Evolutionary conservation across 495 filamentous ascomycete species (phyloP).

Genomic region (Opeltia flavorubescens): DNA sequence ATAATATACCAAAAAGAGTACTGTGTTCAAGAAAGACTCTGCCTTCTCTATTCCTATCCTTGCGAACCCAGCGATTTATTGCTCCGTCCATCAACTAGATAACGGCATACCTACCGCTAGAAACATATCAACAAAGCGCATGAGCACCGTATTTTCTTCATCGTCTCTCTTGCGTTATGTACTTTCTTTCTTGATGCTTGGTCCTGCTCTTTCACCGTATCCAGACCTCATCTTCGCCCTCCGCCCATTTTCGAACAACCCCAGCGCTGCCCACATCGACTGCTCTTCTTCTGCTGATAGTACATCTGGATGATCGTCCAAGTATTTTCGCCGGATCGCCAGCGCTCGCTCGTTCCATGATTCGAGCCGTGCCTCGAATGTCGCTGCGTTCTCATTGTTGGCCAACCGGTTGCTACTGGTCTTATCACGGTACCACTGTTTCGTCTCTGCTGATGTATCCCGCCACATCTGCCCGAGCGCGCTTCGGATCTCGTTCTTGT

Average conservation of each 20-base stretch:
- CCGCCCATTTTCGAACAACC: constrained; percentile 7
- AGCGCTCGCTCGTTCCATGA: constrained; percentile 15
- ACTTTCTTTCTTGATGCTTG: background rate
- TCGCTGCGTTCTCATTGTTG: constrained; percentile 32
- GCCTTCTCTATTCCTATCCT: no score
- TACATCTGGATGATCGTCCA: constrained; percentile 12
- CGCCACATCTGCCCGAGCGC: constrained; percentile 84
- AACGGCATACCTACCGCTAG: no score
- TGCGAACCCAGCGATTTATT: no score
- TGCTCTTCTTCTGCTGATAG: constrained; percentile 13
- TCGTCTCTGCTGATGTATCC: constrained; percentile 49
- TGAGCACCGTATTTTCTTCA: no score
- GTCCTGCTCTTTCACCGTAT: constrained; percentile 9
- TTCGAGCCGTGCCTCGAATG: constrained; percentile 10
- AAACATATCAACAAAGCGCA: no score
- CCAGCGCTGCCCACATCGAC: constrained; percentile 14
- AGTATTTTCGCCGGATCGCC: constrained; percentile 13
- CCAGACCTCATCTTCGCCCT: constrained; percentile 15
- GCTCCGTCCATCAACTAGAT: no score
- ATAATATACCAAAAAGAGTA: no score
- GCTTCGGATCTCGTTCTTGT: constrained; percentile 61
- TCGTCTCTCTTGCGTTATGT: no score
- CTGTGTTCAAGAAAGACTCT: no score
- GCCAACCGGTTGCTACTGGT: constrained; percentile 50
- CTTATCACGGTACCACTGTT: constrained; percentile 60